Conservation (phyloP, 2,329 filamentous ascomycete genomes). For the Chaetomium sp. region DNA sequence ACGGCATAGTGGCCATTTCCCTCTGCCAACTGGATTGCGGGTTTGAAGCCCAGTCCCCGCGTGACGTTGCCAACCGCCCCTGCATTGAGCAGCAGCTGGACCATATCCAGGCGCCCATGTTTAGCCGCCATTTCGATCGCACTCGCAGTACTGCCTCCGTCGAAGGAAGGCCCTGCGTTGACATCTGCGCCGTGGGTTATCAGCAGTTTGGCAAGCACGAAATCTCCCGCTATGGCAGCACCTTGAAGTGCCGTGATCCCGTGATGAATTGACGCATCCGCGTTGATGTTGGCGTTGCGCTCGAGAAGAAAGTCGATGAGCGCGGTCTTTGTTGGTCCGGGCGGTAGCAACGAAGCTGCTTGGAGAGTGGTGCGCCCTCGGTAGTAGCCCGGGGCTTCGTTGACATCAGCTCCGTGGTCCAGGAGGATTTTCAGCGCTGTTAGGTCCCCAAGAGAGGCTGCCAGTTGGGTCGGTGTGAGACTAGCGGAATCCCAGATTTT, state of each 20-base stretch:
- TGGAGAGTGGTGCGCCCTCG: background rate
- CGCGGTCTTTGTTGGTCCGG: background rate
- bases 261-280: background rate
- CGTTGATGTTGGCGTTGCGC: background rate
- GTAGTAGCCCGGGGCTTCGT: background rate
- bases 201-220: background rate
- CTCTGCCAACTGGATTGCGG: background rate
- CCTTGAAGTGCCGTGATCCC: background rate
- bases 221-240: background rate
- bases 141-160: too few relatives aligned
- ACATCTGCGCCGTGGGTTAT: background rate
- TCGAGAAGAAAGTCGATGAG: background rate
- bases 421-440: background rate
- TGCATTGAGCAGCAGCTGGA: background rate
- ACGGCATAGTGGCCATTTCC: background rate
- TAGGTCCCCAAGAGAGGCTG: background rate
- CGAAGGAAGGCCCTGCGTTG: too few relatives aligned
- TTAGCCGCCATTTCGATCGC: too few relatives aligned
- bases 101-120: background rate
- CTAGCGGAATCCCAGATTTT: too few relatives aligned
- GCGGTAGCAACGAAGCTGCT: background rate
- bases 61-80: background rate
- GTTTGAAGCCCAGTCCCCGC: background rate
- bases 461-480: conserved; percentile 1
- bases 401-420: background rate